These are phyloP conservation scores for Saccharomycopsis lassenensis DNA, from an alignment of 805 yeast genomes.

Conservation along the genomic window DNA sequence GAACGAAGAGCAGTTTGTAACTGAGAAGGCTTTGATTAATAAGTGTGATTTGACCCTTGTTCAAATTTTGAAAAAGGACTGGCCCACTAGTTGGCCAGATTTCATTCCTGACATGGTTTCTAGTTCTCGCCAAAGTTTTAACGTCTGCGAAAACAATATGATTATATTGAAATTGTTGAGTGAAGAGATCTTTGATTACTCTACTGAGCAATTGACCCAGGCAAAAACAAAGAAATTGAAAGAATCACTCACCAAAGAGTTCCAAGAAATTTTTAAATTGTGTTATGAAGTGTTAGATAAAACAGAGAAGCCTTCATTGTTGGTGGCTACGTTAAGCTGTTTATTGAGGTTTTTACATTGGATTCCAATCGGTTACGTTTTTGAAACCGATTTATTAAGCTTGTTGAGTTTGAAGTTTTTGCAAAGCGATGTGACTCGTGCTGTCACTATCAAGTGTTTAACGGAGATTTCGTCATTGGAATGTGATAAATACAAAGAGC, in stretches of 20 bases:
- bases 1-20: slow-evolving; percentile 58
- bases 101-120: slow-evolving; percentile 88
- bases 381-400: slow-evolving; percentile 72
- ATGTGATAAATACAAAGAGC: slow-evolving; percentile 33
- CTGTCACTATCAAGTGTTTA: slow-evolving; percentile 79
- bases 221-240: slow-evolving; percentile 82
- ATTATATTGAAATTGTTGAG: slow-evolving; percentile 75
- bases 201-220: slow-evolving; percentile 95
- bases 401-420: slow-evolving; percentile 68
- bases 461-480: slow-evolving; percentile 78
- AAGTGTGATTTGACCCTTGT: slow-evolving; percentile 92
- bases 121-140: slow-evolving; percentile 73
- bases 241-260: slow-evolving; percentile 77
- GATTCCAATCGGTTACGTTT: slow-evolving; percentile 86
- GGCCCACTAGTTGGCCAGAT: slow-evolving; percentile 99
- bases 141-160: slow-evolving; percentile 98
- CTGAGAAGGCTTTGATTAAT: slow-evolving; percentile 75
- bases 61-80: slow-evolving; percentile 90
- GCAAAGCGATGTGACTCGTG: slow-evolving; percentile 67
- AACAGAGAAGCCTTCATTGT: slow-evolving; percentile 72
- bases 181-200: slow-evolving; percentile 92
- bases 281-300: slow-evolving; percentile 91
- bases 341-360: slow-evolving; percentile 81
- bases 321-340: slow-evolving; percentile 75
- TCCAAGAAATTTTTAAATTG: slow-evolving; percentile 83